Conservation (phyloP, 371 early-diverging fungal species). For the Apophysomyces ossiformis region DNA sequence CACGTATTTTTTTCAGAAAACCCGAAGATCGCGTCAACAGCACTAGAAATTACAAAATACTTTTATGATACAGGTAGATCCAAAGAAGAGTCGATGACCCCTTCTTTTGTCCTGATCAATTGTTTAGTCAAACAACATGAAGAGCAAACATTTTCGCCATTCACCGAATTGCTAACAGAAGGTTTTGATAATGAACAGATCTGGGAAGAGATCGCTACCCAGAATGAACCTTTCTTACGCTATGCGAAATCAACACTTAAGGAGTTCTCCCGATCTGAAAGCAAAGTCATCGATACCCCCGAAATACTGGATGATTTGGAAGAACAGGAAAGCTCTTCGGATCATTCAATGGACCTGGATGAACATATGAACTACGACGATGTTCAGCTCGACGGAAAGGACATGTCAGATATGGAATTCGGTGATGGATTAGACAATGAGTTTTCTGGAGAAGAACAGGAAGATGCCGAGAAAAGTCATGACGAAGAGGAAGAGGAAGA, state of each 20-base stretch:
- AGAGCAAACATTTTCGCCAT: conserved; percentile 49
- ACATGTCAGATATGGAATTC: conserved; percentile 34
- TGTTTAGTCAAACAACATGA: conserved; percentile 55
- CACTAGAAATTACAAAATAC: conserved; percentile 52
- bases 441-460: conserved; percentile 27
- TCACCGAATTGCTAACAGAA: conserved; percentile 67
- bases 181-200: conserved; percentile 89
- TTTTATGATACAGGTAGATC: conserved; percentile 59
- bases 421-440: conserved; percentile 33
- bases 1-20: conserved; percentile 54
- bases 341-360: conserved; percentile 25
- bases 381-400: conserved; percentile 26
- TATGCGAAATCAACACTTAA: conserved; percentile 59
- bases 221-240: conserved; percentile 81
- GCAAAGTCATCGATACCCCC: conserved; percentile 2
- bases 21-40: conserved; percentile 36
- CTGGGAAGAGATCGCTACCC: conserved; percentile 91
- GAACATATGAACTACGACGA: conserved; percentile 34
- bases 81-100: not conserved
- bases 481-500: conserved; percentile 9
- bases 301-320: conserved; percentile 22
- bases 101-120: not conserved
- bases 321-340: conserved; percentile 24
- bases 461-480: not conserved
- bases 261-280: conserved; percentile 30